Base-by-base conservation (phyloP, 1,284 basidiomycete genomes). In the Vanrija pseudolonga region DNA sequence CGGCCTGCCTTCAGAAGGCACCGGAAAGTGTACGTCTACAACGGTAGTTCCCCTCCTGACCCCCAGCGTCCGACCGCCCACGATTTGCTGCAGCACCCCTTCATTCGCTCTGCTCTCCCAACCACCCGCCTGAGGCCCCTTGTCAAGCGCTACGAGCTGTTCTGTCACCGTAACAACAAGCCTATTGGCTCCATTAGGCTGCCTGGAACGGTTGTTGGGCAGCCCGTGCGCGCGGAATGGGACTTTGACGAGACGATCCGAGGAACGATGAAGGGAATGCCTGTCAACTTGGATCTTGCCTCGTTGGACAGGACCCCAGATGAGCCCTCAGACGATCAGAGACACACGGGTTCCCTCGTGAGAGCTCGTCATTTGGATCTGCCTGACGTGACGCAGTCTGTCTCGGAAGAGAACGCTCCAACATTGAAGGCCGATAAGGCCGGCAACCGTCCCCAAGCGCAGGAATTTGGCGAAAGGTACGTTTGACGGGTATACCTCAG, bases 1-100 rank as follows among this genome's bases (percentile, higher is more conserved):
- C 84, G 19, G 81, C 84, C 49, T 99, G 96, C 76, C 77, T 99
- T 59, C 94, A 92, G 51, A 98, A 98, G 78, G 91, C 97, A 63
- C 87, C 94, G 3, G 80, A 80, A 63, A 77, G 80, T 61, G 90
- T 92, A 60, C 74, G 80, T 56, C n/a, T 22, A 9, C 12, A 32
- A 32, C n/a, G 39, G 32, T 57, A 0, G 14, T 46, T 47, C 14
- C 40, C n/a, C 19, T 14, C 14, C 50, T 48, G 40, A 50, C 59
- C 42, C 51, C 6, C 68, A 95, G 86, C 87, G 96, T 41, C 90
- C 92, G 2, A 84, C 88, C 3, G 91, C 95, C 26, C 90, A 85
- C 72, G 92, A 96, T 60, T 82, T 99, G 17, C 82, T 98, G 3
- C 85, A 89, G 63, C 95, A 98, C 72, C 84, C 85, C 20, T 99